phyloP scores from a whole-genome alignment of 345 rosid species.

The Boechera retrofracta region DNA sequence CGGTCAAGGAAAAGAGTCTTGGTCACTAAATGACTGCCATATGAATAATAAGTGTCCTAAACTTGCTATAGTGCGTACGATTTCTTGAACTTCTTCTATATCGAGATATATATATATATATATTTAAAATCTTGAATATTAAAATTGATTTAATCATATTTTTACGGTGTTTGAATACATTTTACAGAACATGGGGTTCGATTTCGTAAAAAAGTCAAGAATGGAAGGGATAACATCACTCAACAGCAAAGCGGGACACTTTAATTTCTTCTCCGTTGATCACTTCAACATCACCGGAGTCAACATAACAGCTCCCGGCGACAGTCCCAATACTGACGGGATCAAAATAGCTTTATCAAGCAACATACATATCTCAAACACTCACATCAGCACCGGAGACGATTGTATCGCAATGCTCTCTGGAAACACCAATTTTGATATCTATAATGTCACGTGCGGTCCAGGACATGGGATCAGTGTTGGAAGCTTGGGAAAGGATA shows the following conservation, averaged over 20 bases:
- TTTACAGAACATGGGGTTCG: conserved; percentile 33
- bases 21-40: conserved; percentile 30
- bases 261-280: conserved; percentile 15
- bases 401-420: conserved; percentile 64
- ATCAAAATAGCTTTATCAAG: conserved; percentile 64
- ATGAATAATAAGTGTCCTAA: neutral
- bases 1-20: conserved; percentile 29
- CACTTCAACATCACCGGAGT: conserved; percentile 6
- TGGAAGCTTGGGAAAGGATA: conserved; percentile 27
- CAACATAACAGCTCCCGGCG: conserved; percentile 21
- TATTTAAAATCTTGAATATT: neutral
- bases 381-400: conserved; percentile 58
- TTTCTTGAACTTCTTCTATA: conserved; percentile 13
- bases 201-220: conserved; percentile 9
- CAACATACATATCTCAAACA: conserved; percentile 47
- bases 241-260: conserved; percentile 39
- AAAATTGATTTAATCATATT: neutral
- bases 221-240: conserved; percentile 29
- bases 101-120: neutral
- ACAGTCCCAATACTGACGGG: conserved; percentile 48
- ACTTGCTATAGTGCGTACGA: conserved; percentile 21
- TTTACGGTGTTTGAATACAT: neutral
- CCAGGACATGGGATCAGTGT: conserved; percentile 77
- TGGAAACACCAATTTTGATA: conserved; percentile 49
- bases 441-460: conserved; percentile 60